Evolutionary conservation across 495 filamentous ascomycete species (phyloP).

Genomic region (Hypoxylon cercidicola): DNA sequence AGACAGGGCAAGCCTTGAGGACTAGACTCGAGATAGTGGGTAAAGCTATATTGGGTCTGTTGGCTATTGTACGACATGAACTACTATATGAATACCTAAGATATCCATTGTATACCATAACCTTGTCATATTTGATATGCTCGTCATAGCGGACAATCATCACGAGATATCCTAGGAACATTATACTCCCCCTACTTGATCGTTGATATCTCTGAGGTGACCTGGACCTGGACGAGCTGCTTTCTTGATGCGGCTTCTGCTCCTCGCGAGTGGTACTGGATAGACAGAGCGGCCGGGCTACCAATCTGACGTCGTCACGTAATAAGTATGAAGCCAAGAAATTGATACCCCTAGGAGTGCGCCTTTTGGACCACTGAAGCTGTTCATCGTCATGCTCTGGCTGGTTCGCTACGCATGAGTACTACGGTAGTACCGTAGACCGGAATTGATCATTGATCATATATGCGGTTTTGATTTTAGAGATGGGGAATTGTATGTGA

Average conservation of each 20-base stretch:
- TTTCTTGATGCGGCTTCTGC: constrained; percentile 24
- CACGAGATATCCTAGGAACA: constrained; percentile 25
- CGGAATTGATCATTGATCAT: constrained; percentile 33
- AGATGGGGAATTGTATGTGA: constrained; percentile 27
- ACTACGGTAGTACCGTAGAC: constrained; percentile 33
- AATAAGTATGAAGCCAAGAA: constrained; percentile 33
- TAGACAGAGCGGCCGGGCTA: constrained; percentile 11
- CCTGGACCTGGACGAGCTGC: constrained; percentile 14
- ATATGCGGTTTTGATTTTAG: constrained; percentile 23
- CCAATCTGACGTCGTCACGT: constrained; percentile 33
- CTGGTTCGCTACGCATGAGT: constrained; percentile 27
- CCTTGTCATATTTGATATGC: constrained; percentile 26
- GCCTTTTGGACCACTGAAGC: constrained; percentile 9
- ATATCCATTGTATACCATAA: constrained; percentile 10
- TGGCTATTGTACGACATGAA: constrained; percentile 23
- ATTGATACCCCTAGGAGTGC: constrained; percentile 22
- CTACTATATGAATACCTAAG: too few species aligned
- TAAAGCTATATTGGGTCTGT: constrained; percentile 22
- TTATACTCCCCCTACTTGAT: constrained; percentile 1
- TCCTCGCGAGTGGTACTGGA: constrained; percentile 9
- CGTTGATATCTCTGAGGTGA: constrained; percentile 11
- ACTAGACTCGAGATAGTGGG: constrained; percentile 23
- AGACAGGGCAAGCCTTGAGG: constrained; percentile 24
- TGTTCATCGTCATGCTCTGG: constrained; percentile 28
- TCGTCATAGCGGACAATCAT: constrained; percentile 39